Evolutionary conservation across 441 rosid genomes (phyloP).

Genomic region (Eruca vesicaria): DNA sequence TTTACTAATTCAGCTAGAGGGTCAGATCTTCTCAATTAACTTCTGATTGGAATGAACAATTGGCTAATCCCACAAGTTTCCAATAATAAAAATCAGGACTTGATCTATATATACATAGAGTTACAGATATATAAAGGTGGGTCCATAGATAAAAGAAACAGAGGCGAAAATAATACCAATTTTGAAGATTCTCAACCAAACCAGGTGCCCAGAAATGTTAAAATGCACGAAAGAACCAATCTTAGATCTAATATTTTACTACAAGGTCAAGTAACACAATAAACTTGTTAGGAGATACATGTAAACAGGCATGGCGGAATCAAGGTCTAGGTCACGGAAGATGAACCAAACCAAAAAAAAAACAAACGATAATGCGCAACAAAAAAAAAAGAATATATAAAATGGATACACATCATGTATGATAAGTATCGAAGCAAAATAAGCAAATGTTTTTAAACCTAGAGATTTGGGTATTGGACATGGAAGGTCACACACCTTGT

Average conservation of each 20-base stretch:
- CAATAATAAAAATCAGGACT: slow-evolving; percentile 1
- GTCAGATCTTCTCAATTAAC: slow-evolving; percentile 14
- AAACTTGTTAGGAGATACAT: slow-evolving; percentile 34
- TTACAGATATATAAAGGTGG: slow-evolving; percentile 34
- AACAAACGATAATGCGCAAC: neutral
- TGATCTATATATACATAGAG: slow-evolving; percentile 24
- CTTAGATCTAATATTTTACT: slow-evolving; percentile 17
- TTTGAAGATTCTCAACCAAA: slow-evolving; percentile 29
- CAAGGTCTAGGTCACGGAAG: slow-evolving; percentile 37
- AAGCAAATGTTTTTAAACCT: slow-evolving; percentile 17
- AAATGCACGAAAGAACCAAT: slow-evolving; percentile 24
- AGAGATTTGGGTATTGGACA: slow-evolving; percentile 28
- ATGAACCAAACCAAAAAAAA: slow-evolving; percentile 29
- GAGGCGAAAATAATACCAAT: slow-evolving; percentile 22
- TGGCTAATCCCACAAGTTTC: slow-evolving; percentile 23
- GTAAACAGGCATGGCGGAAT: slow-evolving; percentile 33
- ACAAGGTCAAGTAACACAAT: slow-evolving; percentile 23
- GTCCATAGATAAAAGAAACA: slow-evolving; percentile 47
- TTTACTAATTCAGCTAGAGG: neutral
- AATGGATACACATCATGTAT: slow-evolving; percentile 36
- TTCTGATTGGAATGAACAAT: slow-evolving; percentile 22
- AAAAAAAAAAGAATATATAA: slow-evolving; percentile 9
- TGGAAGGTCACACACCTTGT: slow-evolving; percentile 34
- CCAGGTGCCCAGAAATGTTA: slow-evolving; percentile 35
- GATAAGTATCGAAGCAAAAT: slow-evolving; percentile 27